Percentiles rank a stretch among this genome's conserved stretches.
Conservation (phyloP, 176 grass and related monocot species). For the Triticum urartu region DNA sequence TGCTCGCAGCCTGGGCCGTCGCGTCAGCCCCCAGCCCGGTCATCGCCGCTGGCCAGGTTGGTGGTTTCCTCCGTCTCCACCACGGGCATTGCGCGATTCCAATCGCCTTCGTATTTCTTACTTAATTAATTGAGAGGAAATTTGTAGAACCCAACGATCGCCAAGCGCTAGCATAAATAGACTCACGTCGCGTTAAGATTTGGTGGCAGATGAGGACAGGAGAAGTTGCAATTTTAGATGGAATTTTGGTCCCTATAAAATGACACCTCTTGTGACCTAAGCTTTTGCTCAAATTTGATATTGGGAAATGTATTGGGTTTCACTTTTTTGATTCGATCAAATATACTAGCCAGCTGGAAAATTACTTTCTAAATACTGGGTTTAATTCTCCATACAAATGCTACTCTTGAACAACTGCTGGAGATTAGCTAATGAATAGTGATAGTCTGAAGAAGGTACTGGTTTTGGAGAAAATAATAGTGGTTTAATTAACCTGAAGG, state of each 20-base stretch:
- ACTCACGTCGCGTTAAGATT: neutral
- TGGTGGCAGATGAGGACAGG: neutral
- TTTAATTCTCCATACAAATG: neutral
- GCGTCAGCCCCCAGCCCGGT: constrained; percentile 60
- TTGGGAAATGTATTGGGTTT: neutral
- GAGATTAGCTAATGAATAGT: neutral
- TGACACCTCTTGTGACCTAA: neutral
- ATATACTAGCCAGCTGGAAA: neutral
- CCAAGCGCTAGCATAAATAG: neutral
- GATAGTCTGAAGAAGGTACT: neutral
- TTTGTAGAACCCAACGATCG: neutral
- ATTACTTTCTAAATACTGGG: neutral
- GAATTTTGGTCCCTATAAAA: neutral
- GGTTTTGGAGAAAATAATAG: neutral
- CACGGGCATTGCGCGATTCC: neutral
- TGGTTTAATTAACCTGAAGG: neutral
- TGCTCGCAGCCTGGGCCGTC: constrained; percentile 75
- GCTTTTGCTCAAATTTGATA: neutral
- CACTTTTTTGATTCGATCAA: neutral
- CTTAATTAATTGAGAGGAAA: too few species aligned
- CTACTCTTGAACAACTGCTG: neutral
- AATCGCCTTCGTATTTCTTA: neutral
- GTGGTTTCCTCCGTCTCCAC: neutral
- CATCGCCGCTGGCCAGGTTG: constrained; percentile 73
- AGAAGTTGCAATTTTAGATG: neutral